Evolutionary conservation across 192 early-diverging fungal species (phyloP), one percentile per base, ranked within the genome.

Genomic region (Helicostylum pulchrum): DNA sequence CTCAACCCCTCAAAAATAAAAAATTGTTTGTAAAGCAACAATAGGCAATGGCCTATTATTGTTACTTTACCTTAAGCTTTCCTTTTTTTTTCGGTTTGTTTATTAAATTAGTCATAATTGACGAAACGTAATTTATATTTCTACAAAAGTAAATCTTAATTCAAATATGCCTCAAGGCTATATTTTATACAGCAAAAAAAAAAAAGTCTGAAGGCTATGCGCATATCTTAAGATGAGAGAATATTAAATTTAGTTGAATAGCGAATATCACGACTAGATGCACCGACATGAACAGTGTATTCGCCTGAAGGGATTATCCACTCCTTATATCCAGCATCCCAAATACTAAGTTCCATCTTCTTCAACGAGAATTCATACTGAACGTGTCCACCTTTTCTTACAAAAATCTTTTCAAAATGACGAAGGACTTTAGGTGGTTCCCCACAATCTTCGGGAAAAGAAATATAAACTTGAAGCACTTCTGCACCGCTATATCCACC

Each of bases 221-320:
- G 26, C 26, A 26, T 26, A 26, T 26, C 2, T 26, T 26, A 26
- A 26, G 0, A 26, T 26, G 26, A 26, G 26, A 26, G 26, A 26
- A 26, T 26, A 26, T 26, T 56, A 44, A 73, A 61, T 21, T 56
- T 48, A 21, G 46, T 42, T 36, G 61, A 53, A 7, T 52, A 43
- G 32, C 72, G 66, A 26, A 88, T 74, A 63, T 88, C 84, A 9
- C 77, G 60, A 56, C 62, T 64, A 26, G 70, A 76, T 46, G 85
- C 77, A 31, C 87, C 87, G 23, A 90, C 65, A 23, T 61, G 52
- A n/a, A 89, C 48, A 4, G 19, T 56, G 64, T 77, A 90, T 8
- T 64, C 44, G 30, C 87, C 87, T 14, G 26, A 17, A 15, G 85
- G 72, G 45, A 78, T 50, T 9, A 46, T 61, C 83, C 83, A 90